These are phyloP conservation scores for Lepidium didymum DNA, from an alignment of 345 rosid genomes.

Conservation along the genomic window DNA sequence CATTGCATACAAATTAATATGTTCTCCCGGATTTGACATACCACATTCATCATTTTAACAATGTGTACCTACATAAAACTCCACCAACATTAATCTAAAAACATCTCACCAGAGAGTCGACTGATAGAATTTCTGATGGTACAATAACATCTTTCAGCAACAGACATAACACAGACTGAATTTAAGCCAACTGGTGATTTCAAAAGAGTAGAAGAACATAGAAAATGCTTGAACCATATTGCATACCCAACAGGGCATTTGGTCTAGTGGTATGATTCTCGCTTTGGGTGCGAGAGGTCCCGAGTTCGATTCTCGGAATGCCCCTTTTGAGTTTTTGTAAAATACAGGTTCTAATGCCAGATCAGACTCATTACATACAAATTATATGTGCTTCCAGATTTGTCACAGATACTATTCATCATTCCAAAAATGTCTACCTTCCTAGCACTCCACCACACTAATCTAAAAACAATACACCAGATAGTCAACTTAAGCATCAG, in stretches of 20 bases:
- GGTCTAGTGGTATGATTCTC: conserved; percentile 83
- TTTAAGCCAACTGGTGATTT: neutral
- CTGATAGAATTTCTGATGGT: neutral
- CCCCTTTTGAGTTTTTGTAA: neutral
- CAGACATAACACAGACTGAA: neutral
- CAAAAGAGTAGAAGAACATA: no score
- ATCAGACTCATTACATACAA: no score
- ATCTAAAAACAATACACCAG: neutral
- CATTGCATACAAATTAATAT: neutral
- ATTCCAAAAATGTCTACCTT: no score
- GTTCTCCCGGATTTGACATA: neutral
- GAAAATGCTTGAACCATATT: neutral
- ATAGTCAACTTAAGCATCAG: neutral
- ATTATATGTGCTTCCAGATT: no score
- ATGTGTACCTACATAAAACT: neutral
- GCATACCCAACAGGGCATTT: conserved; percentile 1
- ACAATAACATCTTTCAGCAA: neutral
- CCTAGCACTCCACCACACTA: no score
- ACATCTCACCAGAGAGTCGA: neutral
- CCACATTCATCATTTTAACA: neutral
- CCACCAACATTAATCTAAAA: neutral
- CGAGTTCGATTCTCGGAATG: conserved; percentile 34
- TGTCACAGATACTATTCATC: no score
- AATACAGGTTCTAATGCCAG: neutral
- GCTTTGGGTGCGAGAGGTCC: conserved; percentile 89